A percentile compares a stretch with the other conserved stretches of the same genome.
phyloP scores from a whole-genome alignment of 2,329 filamentous ascomycete genomes.

The Elsinoe necatrix region DNA sequence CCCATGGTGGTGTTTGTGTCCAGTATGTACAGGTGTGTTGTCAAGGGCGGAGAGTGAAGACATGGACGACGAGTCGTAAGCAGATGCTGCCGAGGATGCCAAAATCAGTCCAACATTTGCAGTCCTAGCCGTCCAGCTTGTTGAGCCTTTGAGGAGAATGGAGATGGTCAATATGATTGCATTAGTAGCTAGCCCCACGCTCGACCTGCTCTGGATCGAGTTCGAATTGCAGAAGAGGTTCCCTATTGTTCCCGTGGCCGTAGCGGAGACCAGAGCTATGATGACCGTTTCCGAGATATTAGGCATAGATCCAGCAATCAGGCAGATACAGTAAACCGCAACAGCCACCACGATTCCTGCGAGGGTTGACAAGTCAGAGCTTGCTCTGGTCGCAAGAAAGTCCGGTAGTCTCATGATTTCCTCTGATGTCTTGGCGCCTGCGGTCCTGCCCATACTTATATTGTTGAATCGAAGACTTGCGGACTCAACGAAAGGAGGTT shows the following conservation, averaged over 20 bases:
- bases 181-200: not conserved
- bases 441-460: not conserved
- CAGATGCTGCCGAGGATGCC: slow-evolving; percentile 32
- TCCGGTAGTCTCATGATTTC: not conserved
- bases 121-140: not conserved
- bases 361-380: not conserved
- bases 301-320: slow-evolving; percentile 26
- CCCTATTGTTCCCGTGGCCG: not conserved
- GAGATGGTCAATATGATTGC: not conserved
- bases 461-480: not conserved
- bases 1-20: slow-evolving; percentile 27
- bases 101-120: slow-evolving; percentile 24
- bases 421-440: not conserved
- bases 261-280: not conserved
- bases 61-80: slow-evolving; percentile 33
- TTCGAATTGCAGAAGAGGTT: not conserved
- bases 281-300: not conserved
- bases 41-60: slow-evolving; percentile 22
- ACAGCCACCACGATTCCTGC: not conserved
- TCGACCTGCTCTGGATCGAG: not conserved
- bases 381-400: not conserved
- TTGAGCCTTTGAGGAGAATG: not conserved
- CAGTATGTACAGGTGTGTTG: slow-evolving; percentile 19
- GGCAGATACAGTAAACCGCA: slow-evolving; percentile 31
- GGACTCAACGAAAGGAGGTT: slow-evolving; percentile 36